Evolutionary conservation across 2,329 filamentous ascomycete species (phyloP).

Genomic region (Raffaelea ambrosiae): DNA sequence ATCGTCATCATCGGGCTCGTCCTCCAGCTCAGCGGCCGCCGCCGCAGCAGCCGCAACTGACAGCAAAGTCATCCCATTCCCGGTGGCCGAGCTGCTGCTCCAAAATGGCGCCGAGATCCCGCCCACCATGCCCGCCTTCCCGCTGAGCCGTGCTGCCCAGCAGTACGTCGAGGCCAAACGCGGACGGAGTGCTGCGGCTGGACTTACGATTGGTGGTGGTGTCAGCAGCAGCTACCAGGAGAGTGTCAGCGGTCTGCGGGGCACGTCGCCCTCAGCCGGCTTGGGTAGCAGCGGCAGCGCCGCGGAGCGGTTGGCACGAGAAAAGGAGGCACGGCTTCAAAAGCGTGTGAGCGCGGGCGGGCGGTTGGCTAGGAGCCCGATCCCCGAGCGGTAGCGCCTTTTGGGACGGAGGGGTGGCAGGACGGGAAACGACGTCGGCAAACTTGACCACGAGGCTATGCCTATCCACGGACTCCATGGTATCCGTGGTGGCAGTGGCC

Average conservation of each 20-base stretch:
- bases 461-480: background rate
- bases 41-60: constrained; percentile 26
- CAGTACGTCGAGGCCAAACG: constrained; percentile 77
- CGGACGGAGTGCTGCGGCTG: constrained; percentile 30
- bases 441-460: too few relatives aligned
- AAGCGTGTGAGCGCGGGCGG: constrained; percentile 75
- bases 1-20: constrained; percentile 4
- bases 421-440: too few relatives aligned
- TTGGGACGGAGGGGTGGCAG: background rate
- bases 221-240: background rate
- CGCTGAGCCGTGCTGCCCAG: constrained; percentile 70
- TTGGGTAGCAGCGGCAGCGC: constrained; percentile 1
- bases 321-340: constrained; percentile 62
- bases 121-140: constrained; percentile 64
- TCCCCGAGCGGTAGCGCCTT: constrained; percentile 48
- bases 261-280: constrained; percentile 34
- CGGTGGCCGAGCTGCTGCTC: constrained; percentile 80
- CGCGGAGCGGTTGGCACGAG: constrained; percentile 46
- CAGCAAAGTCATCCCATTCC: constrained; percentile 60
- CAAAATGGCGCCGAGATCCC: constrained; percentile 94
- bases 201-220: background rate
- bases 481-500: background rate
- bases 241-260: background rate
- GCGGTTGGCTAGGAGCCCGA: constrained; percentile 57
- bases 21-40: background rate